Conservation (phyloP, 2,329 filamentous ascomycete species). For the Alternaria tenuissima region DNA sequence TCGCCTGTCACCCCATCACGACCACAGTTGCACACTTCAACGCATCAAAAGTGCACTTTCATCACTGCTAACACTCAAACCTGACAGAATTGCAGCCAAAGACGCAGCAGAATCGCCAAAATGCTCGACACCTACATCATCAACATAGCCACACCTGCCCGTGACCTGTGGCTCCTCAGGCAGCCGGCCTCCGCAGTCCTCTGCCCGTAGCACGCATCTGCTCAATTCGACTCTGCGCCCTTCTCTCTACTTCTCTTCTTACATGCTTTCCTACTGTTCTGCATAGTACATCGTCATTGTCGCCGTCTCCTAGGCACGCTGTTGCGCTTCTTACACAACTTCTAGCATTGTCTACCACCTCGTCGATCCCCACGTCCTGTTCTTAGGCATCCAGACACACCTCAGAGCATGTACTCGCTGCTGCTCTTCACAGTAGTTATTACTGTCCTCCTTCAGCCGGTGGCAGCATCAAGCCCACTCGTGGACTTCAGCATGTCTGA, state of each 20-base stretch:
- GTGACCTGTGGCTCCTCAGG: conserved; percentile 34
- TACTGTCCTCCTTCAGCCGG: conserved; percentile 36
- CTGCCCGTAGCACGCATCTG: conserved; percentile 22
- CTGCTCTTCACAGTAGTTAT: conserved; percentile 38
- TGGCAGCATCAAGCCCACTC: conserved; percentile 34
- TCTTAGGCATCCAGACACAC: conserved; percentile 34
- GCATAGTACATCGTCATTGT: conserved; percentile 3
- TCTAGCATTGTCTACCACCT: conserved; percentile 8
- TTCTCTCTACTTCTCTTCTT: conserved; percentile 19
- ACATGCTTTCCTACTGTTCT: conserved; percentile 13
- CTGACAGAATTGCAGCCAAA: conserved; percentile 32
- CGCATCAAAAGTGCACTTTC: conserved; percentile 27
- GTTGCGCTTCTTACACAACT: background rate
- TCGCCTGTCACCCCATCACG: conserved; percentile 30
- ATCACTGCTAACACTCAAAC: conserved; percentile 36
- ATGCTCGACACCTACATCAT: conserved; percentile 27
- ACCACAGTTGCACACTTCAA: conserved; percentile 30
- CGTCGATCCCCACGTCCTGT: conserved; percentile 18
- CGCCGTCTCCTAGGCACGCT: conserved; percentile 7
- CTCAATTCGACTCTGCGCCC: conserved; percentile 20
- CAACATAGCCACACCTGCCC: conserved; percentile 39
- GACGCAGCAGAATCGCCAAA: conserved; percentile 26
- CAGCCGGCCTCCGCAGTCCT: conserved; percentile 33
- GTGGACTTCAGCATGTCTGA: conserved; percentile 34
- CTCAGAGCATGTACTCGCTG: conserved; percentile 41